These are phyloP conservation scores for Phaeodactylum tricornutum DNA, from an alignment of 108 stramenopile species.

Conservation along the genomic window DNA sequence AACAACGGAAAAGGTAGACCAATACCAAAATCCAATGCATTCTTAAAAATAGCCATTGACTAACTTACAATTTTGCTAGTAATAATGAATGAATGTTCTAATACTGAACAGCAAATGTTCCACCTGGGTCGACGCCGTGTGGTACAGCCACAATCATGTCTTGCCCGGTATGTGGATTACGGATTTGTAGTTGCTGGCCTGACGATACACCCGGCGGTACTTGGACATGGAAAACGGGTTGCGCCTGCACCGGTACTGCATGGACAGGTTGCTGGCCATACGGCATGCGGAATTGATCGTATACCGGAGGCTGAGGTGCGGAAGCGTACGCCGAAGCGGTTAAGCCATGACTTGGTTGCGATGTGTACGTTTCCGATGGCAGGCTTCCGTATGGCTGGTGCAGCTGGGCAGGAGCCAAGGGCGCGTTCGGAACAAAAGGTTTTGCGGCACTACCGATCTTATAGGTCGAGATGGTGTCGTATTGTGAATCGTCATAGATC, in stretches of 20 bases:
- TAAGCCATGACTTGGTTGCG: neutral
- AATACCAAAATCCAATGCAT: too few species aligned
- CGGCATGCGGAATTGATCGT: too few species aligned
- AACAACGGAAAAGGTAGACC: too few species aligned
- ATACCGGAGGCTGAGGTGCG: neutral
- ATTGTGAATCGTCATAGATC: conserved; percentile 6
- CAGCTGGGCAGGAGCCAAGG: neutral
- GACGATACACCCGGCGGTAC: conserved; percentile 40
- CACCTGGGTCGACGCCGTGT: conserved; percentile 42
- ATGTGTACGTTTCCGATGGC: neutral
- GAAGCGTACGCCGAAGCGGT: neutral
- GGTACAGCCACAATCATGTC: conserved; percentile 39
- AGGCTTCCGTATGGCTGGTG: neutral
- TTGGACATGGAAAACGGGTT: conserved; percentile 39
- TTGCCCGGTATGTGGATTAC: conserved; percentile 48
- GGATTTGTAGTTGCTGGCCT: conserved; percentile 49
- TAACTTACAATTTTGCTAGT: too few species aligned
- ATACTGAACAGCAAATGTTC: conserved; percentile 34
- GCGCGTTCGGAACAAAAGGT: neutral
- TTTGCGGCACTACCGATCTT: neutral
- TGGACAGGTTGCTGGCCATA: neutral
- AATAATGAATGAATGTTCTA: too few species aligned
- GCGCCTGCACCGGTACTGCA: neutral
- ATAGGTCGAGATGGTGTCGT: neutral
- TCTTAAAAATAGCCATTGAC: too few species aligned